These are phyloP conservation scores for Martensiomyces pterosporus DNA, from an alignment of 192 early-diverging fungal species.

Conservation along the genomic window DNA sequence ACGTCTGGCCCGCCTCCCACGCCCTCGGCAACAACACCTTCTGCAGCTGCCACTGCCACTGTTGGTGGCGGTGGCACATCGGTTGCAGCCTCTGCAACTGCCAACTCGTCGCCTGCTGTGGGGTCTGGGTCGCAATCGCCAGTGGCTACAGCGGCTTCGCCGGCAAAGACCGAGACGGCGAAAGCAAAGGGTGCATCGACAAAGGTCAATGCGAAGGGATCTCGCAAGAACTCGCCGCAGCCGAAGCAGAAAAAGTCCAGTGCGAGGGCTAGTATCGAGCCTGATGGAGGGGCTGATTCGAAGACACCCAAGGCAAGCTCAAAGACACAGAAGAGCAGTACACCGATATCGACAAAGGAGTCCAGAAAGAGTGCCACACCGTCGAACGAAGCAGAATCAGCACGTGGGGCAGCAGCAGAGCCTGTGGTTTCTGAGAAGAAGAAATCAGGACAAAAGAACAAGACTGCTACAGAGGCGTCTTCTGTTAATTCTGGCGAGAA, in stretches of 20 bases:
- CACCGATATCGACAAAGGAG: neutral
- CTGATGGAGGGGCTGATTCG: conserved; percentile 2
- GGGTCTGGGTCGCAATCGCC: conserved; percentile 17
- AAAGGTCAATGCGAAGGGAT: conserved; percentile 23
- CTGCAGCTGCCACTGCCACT: conserved; percentile 1
- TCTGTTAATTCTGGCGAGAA: no score
- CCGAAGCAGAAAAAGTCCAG: conserved; percentile 18
- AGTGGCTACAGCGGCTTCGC: neutral
- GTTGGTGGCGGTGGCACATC: neutral
- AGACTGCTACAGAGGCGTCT: no score
- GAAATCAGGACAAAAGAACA: no score
- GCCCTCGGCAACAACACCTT: conserved; percentile 8
- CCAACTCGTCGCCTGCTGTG: conserved; percentile 10
- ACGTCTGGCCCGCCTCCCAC: conserved; percentile 28
- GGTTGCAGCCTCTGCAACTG: neutral
- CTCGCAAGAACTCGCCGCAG: conserved; percentile 50
- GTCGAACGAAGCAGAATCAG: no score
- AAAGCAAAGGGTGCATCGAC: conserved; percentile 37
- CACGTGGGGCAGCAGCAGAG: no score
- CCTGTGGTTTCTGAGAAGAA: no score
- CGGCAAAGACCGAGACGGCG: conserved; percentile 18
- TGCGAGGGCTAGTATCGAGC: conserved; percentile 17
- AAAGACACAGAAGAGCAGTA: neutral
- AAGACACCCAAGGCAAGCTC: conserved; percentile 5
- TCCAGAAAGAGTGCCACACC: neutral